Conservation (phyloP, 306 rosid species). For the Castanea mollissima region DNA sequence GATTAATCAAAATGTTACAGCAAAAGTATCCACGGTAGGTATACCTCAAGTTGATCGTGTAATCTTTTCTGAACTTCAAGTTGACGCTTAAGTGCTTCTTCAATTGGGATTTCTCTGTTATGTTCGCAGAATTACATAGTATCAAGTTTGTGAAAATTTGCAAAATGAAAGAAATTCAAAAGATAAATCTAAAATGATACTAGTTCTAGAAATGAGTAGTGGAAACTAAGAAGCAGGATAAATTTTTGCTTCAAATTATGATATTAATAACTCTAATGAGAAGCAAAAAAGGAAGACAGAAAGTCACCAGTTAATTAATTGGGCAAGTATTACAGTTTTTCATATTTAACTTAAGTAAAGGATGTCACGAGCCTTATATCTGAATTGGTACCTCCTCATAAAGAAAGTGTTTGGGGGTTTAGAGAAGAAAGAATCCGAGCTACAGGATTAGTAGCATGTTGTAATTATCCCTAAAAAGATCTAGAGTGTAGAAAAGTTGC, state of each 20-base stretch:
- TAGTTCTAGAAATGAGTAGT: background rate
- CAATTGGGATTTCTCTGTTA: conserved; percentile 60
- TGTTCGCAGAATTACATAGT: conserved; percentile 21
- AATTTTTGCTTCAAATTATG: background rate
- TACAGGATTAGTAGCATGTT: too few relatives aligned
- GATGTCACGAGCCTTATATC: too few relatives aligned
- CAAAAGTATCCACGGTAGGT: conserved; percentile 6
- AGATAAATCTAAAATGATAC: background rate
- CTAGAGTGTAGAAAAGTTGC: too few relatives aligned
- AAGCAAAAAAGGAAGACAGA: too few relatives aligned
- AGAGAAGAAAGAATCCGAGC: too few relatives aligned
- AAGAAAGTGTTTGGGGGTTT: too few relatives aligned
- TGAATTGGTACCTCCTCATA: too few relatives aligned
- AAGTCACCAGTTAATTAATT: too few relatives aligned
- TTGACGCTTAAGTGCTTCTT: conserved; percentile 60
- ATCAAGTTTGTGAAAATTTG: background rate
- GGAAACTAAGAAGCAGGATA: background rate
- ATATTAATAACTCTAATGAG: background rate
- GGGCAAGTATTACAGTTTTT: too few relatives aligned
- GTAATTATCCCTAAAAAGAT: too few relatives aligned
- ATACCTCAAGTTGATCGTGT: conserved; percentile 89
- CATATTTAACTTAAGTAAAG: too few relatives aligned
- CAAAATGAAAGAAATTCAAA: background rate
- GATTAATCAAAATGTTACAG: background rate
- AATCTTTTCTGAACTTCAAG: conserved; percentile 75